These are phyloP conservation scores for Myriosclerotinia scirpicola DNA, from an alignment of 2,329 filamentous ascomycete species.

Conservation along the genomic window DNA sequence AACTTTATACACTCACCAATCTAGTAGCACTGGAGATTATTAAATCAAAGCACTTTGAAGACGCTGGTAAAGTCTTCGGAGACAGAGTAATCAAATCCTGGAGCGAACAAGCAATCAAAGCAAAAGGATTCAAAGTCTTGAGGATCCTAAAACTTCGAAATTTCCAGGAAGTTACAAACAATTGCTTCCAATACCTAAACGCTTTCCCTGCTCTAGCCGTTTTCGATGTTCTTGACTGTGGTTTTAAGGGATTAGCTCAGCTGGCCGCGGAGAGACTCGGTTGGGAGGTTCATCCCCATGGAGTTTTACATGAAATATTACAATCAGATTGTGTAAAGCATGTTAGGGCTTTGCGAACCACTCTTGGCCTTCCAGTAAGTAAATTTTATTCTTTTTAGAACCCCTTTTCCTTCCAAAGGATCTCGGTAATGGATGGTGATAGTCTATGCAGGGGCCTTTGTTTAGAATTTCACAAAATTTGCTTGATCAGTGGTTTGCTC, in stretches of 20 bases:
- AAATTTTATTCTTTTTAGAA: not conserved
- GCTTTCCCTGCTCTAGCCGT: constrained; percentile 38
- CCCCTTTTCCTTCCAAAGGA: constrained; percentile 2
- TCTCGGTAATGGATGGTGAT: not conserved
- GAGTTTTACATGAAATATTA: constrained; percentile 28
- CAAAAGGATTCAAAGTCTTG: constrained; percentile 37
- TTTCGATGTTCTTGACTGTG: constrained; percentile 37
- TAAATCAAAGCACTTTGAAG: constrained; percentile 5
- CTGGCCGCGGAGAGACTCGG: constrained; percentile 28
- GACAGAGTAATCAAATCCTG: constrained; percentile 40
- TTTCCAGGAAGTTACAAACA: constrained; percentile 35
- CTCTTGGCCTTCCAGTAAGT: constrained; percentile 20
- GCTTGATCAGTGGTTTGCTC: not conserved
- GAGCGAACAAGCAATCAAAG: constrained; percentile 33
- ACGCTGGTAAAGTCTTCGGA: constrained; percentile 25
- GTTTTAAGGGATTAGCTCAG: constrained; percentile 25
- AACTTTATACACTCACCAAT: constrained; percentile 38
- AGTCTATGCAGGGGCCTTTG: constrained; percentile 7
- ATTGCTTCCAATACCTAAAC: constrained; percentile 38
- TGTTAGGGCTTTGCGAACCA: constrained; percentile 25
- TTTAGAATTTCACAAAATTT: not conserved
- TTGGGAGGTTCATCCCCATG: constrained; percentile 32
- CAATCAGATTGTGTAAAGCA: constrained; percentile 33
- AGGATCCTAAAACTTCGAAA: constrained; percentile 40
- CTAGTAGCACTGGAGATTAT: constrained; percentile 39